A percentile compares a stretch with the other conserved stretches of the same genome.
Conservation (phyloP, 305 asterid species). For the Coffea humblotiana region DNA sequence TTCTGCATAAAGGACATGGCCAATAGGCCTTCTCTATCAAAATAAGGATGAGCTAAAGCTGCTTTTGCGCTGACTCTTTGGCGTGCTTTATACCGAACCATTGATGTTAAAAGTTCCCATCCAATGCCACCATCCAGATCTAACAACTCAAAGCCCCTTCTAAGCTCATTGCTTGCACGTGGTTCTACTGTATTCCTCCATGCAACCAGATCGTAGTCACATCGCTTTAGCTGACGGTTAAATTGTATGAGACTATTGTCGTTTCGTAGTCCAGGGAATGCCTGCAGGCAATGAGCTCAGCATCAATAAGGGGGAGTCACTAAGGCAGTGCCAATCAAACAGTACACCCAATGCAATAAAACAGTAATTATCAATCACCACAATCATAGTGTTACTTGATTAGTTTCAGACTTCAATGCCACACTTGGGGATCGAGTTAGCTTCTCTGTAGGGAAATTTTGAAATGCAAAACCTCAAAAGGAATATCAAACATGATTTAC, state of each 20-base stretch:
- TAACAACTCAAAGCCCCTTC: conserved; percentile 80
- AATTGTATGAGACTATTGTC: conserved; percentile 81
- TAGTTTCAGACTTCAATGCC: not conserved
- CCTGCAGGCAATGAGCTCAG: conserved; percentile 39
- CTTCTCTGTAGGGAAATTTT: not conserved
- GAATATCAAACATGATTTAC: not conserved
- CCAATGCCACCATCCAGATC: conserved; percentile 90
- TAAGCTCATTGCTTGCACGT: conserved; percentile 72
- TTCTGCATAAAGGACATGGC: conserved; percentile 88
- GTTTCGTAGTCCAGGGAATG: conserved; percentile 73
- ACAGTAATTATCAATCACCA: not conserved
- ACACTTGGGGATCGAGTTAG: not conserved
- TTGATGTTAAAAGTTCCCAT: conserved; percentile 88
- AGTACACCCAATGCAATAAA: not conserved
- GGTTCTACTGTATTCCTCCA: conserved; percentile 79
- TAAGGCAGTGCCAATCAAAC: not conserved
- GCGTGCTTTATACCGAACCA: conserved; percentile 89
- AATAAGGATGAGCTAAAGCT: conserved; percentile 94
- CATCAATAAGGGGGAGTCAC: not conserved
- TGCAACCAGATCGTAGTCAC: conserved; percentile 64
- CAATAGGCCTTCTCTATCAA: conserved; percentile 78
- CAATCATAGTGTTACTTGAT: not conserved
- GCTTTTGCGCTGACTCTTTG: conserved; percentile 80
- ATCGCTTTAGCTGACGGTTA: conserved; percentile 88
- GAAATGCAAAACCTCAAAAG: too few relatives aligned